Conservation (phyloP, 2,329 filamentous ascomycete species). For the Alternaria tenuissima region DNA sequence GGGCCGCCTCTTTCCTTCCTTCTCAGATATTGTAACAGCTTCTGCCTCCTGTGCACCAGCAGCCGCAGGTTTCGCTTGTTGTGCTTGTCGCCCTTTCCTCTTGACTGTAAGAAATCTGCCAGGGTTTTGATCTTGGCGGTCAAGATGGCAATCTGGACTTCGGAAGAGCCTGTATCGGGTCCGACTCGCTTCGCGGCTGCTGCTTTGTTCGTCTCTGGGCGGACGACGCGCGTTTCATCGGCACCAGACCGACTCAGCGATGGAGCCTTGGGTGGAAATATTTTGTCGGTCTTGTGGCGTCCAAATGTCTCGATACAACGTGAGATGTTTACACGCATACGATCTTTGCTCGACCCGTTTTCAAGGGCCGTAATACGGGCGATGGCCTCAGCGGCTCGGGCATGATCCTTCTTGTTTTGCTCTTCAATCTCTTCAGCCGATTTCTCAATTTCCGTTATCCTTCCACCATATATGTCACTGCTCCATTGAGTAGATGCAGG, state of each 20-base stretch:
- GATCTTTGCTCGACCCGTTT: conserved; percentile 80
- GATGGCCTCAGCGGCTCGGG: conserved; percentile 77
- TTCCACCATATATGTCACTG: conserved; percentile 5
- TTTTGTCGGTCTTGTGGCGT: conserved; percentile 83
- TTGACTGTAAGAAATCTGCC: conserved; percentile 72
- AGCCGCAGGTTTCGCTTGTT: conserved; percentile 91
- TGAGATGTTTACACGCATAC: conserved; percentile 80
- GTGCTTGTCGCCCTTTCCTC: conserved; percentile 85
- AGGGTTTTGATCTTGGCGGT: conserved; percentile 91
- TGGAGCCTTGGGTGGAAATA: conserved; percentile 67
- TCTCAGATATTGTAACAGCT: conserved; percentile 84
- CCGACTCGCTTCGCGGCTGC: conserved; percentile 70
- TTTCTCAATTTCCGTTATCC: conserved; percentile 11
- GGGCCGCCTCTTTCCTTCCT: conserved; percentile 89
- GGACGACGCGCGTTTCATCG: conserved; percentile 53
- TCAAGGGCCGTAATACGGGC: conserved; percentile 78
- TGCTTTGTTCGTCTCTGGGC: conserved; percentile 52
- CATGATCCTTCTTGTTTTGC: conserved; percentile 58
- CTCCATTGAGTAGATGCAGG: conserved; percentile 17
- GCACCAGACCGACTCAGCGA: conserved; percentile 57
- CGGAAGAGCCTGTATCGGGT: conserved; percentile 90
- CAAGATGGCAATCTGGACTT: conserved; percentile 97
- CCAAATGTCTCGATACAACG: conserved; percentile 89
- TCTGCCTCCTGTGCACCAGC: conserved; percentile 88
- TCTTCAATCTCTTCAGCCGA: conserved; percentile 33